A percentile compares a stretch with the other conserved stretches of the same genome.
phyloP scores from a whole-genome alignment of 495 filamentous ascomycete species.

The Podospora pseudoanserina region DNA sequence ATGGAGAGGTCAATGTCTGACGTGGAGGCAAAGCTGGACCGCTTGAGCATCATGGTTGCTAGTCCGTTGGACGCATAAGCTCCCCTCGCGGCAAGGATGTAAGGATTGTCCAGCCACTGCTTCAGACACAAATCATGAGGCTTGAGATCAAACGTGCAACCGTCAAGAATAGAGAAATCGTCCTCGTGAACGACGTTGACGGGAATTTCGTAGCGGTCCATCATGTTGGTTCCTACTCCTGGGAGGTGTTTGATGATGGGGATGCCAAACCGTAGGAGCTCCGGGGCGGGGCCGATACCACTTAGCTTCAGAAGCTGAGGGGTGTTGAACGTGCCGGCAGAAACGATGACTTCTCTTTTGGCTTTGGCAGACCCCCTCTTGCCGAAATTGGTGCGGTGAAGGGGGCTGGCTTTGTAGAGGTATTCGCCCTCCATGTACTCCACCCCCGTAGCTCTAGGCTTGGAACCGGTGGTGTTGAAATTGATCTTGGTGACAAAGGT shows the following conservation, averaged over 20 bases:
- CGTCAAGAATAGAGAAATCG: slow-evolving; percentile 41
- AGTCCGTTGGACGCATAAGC: slow-evolving; percentile 51
- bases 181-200: slow-evolving; percentile 45
- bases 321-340: slow-evolving; percentile 58
- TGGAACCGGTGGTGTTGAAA: slow-evolving; percentile 43
- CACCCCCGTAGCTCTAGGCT: slow-evolving; percentile 57
- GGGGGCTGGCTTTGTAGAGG: slow-evolving; percentile 59
- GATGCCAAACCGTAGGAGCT: slow-evolving; percentile 51
- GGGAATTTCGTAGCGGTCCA: slow-evolving; percentile 58
- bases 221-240: slow-evolving; percentile 61
- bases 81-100: slow-evolving; percentile 40
- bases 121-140: slow-evolving; percentile 49
- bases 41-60: slow-evolving; percentile 46
- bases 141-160: slow-evolving; percentile 47
- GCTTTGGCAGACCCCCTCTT: slow-evolving; percentile 45
- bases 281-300: slow-evolving; percentile 53
- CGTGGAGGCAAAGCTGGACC: slow-evolving; percentile 37
- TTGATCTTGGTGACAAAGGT: slow-evolving; percentile 57
- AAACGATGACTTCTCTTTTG: slow-evolving; percentile 59
- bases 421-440: slow-evolving; percentile 57
- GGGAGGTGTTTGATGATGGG: slow-evolving; percentile 52
- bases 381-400: slow-evolving; percentile 32
- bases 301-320: slow-evolving; percentile 62
- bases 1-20: slow-evolving; percentile 49
- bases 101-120: slow-evolving; percentile 36